These are phyloP conservation scores for Wickerhamomyces mucosus DNA, from an alignment of 805 yeast genomes.

Conservation along the genomic window DNA sequence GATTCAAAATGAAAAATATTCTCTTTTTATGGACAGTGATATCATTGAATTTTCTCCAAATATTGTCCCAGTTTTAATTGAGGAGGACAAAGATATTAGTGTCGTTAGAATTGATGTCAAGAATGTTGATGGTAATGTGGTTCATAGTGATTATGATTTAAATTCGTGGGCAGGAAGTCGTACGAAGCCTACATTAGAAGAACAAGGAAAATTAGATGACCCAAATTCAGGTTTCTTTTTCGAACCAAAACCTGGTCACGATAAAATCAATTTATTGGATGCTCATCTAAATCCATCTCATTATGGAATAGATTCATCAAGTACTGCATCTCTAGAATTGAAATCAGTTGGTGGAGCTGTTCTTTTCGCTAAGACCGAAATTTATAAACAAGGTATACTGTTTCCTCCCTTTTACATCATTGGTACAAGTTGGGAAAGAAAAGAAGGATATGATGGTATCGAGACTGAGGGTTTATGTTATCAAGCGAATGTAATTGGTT, in stretches of 20 bases:
- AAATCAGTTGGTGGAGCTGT: conserved; percentile 46
- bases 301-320: conserved; percentile 4
- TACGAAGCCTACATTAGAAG: conserved; percentile 14
- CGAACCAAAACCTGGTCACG: conserved; percentile 9
- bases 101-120: conserved; percentile 21
- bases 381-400: conserved; percentile 35
- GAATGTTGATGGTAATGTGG: conserved; percentile 7
- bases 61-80: conserved; percentile 17
- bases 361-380: conserved; percentile 32
- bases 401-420: conserved; percentile 37
- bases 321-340: conserved; percentile 11
- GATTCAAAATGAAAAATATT: conserved; percentile 19
- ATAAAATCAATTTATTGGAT: conserved; percentile 8
- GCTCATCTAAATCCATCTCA: conserved; percentile 5
- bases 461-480: conserved; percentile 48
- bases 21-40: conserved; percentile 25
- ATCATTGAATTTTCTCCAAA: conserved; percentile 17
- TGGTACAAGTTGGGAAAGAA: conserved; percentile 36
- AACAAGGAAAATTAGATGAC: conserved; percentile 8
- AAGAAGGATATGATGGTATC: conserved; percentile 44
- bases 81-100: conserved; percentile 21
- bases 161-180: conserved; percentile 27
- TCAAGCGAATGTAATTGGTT: conserved; percentile 34
- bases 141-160: conserved; percentile 22
- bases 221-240: conserved; percentile 10